Percentiles rank a stretch among this genome's conserved stretches.
These are phyloP conservation scores for Starmera dryadoides DNA, from an alignment of 805 yeast genomes.

Conservation along the genomic window DNA sequence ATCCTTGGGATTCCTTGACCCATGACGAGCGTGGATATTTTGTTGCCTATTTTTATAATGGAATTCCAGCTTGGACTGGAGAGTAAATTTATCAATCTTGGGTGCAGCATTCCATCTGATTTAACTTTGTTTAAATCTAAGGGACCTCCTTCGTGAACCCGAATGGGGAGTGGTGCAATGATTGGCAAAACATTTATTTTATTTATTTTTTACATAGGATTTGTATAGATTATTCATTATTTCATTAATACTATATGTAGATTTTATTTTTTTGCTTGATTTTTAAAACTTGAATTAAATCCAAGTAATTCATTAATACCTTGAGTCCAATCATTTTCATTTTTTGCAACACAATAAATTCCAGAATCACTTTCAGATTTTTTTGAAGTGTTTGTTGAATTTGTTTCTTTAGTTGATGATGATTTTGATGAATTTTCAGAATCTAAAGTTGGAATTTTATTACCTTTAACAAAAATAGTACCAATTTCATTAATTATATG, in stretches of 20 bases:
- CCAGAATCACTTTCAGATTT: conserved; percentile 37
- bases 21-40: conserved; percentile 60
- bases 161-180: conserved; percentile 59
- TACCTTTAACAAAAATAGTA: conserved; percentile 46
- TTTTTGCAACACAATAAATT: conserved; percentile 80
- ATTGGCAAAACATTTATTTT: conserved; percentile 28
- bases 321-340: conserved; percentile 85
- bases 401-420: no score
- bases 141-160: conserved; percentile 73
- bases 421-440: not conserved
- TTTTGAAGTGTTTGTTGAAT: conserved; percentile 6
- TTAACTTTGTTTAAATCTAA: conserved; percentile 40
- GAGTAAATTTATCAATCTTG: conserved; percentile 56
- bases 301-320: conserved; percentile 86
- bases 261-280: conserved; percentile 20
- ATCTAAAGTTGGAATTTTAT: conserved; percentile 36
- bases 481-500: conserved; percentile 64
- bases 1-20: conserved; percentile 59
- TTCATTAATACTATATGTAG: not conserved
- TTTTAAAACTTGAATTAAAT: conserved; percentile 77
- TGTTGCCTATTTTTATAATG: conserved; percentile 21
- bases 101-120: conserved; percentile 66
- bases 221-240: not conserved
- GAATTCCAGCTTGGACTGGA: conserved; percentile 49
- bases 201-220: conserved; percentile 1